Base-by-base conservation (phyloP, 495 filamentous ascomycete species). In the Letharia columbiana region DNA sequence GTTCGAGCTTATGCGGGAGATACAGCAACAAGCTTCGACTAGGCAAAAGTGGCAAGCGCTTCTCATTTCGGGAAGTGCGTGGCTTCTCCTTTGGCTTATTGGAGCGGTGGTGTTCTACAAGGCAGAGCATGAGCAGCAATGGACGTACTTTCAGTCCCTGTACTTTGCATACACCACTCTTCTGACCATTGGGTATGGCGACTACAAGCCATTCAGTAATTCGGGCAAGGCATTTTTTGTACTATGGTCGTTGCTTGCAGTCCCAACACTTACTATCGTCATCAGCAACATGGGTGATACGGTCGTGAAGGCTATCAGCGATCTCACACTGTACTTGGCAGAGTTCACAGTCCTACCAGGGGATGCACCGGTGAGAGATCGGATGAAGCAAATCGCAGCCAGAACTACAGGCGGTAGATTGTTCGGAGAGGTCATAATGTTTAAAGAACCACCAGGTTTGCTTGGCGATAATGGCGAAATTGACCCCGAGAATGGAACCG, bases 121-220 rank as follows among this genome's bases (percentile, higher is more conserved):
- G 31, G 76, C 82, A 0, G 86, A 89, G 71, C 68, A 74, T 50
- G 68, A 78, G 18, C 83, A 85, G 68, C 61, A 77, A 2, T 96
- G 91, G 92, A 81, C 76, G n/a, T 96, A 96, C 70, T 95, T 94
- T 66, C 77, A 87, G 18, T 79, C 84, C 1, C 74, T 96, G 10
- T 96, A 95, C 73, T 95, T 94, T 74, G 75, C 88, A 5, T 96
- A 90, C 72, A 86, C 86, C 5, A 84, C 86, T 5, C 81, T 96
- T 44, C 79, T 92, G 9, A 96, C 92, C 2, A 91, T 96, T 61
- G 92, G 92, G 0, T 96, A 92, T 70, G 92, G 92, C 4, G 91
- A 96, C 67, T 79, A 86, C 41, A 84, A 82, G 41, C 89, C 87
- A 0, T 75, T 83, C 11, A 89, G 85, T 42, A 91, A 89, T 68